phyloP scores from a whole-genome alignment of 176 grass and related monocot genomes.

The Neostapfia colusana region DNA sequence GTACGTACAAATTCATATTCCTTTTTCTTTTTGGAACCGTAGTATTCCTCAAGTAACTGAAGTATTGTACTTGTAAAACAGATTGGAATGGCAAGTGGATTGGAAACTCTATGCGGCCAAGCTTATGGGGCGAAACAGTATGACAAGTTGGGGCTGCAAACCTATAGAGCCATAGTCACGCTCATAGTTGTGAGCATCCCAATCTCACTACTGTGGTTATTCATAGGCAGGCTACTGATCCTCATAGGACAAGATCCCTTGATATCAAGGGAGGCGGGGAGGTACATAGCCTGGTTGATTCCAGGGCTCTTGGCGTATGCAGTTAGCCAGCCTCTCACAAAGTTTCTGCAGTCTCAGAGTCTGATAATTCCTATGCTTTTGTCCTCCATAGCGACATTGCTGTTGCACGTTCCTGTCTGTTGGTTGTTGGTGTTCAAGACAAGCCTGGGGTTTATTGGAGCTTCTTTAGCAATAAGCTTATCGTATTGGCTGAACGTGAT shows the following conservation, averaged over 20 bases:
- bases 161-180: slow-evolving; percentile 75
- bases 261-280: slow-evolving; percentile 60
- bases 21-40: too few relatives aligned
- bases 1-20: too few relatives aligned
- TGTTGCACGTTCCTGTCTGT: slow-evolving; percentile 73
- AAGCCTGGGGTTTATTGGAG: slow-evolving; percentile 61
- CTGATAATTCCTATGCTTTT: slow-evolving; percentile 76
- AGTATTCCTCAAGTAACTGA: not conserved
- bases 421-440: slow-evolving; percentile 78
- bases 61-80: slow-evolving; percentile 40
- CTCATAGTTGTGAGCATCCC: slow-evolving; percentile 62
- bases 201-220: slow-evolving; percentile 70
- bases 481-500: slow-evolving; percentile 75
- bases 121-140: slow-evolving; percentile 83
- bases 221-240: slow-evolving; percentile 61
- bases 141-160: slow-evolving; percentile 62
- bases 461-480: slow-evolving; percentile 79
- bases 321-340: slow-evolving; percentile 62
- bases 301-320: slow-evolving; percentile 77
- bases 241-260: slow-evolving; percentile 76
- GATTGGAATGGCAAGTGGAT: slow-evolving; percentile 84
- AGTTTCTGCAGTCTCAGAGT: slow-evolving; percentile 83
- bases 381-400: slow-evolving; percentile 49
- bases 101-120: slow-evolving; percentile 89
- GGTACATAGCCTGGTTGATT: slow-evolving; percentile 77